Evolutionary conservation across 257 asterid species (phyloP), one percentile per base, ranked within the genome.

Genomic region (Fraxinus pennsylvanica): DNA sequence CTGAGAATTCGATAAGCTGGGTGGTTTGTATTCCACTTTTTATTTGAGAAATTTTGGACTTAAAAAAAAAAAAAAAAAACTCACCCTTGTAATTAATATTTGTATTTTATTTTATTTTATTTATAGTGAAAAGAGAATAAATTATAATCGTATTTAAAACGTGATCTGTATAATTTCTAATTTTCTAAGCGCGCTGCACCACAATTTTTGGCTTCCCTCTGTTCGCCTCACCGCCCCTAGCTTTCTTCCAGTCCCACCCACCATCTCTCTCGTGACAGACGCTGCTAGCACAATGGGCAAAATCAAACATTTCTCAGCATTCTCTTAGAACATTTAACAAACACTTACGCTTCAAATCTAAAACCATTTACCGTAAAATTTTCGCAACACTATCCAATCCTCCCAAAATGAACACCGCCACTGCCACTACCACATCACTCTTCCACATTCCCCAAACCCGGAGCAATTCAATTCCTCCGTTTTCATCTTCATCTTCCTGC

Each of bases 401-500:
- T 84, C 38, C 57, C 47, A 59, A 8, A 72, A 85, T 84, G 85
- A 85, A 86, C 50, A 74, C 84, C 59, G 65, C 81, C 80, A 85
- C 84, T 84, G 84, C 89, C 36, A 79, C 81, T 72, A 73, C 92
- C 33, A 75, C 90, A 29, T 84, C 86, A 59, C 86, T 89, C 22
- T 78, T 87, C 79, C 75, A 78, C 73, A 74, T 83, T 63, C 81
- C 79, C 54, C 83, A 66, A 68, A 82, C 74, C 81, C 90, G 65
- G 75, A 79, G 57, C 87, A 82, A 35, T 74, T 76, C 73, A 33
- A 54, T 35, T 65, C 80, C 82, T 74, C 88, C 59, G 52, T 80
- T 71, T 25, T 79, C 85, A 82, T 91, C 89, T 68, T 88, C 90
- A 3, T 84, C 96, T 74, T 87, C 94, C 74, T 74, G 79, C 63